phyloP scores from a whole-genome alignment of 176 grass and related monocot species.

The Oryza brachyantha region DNA sequence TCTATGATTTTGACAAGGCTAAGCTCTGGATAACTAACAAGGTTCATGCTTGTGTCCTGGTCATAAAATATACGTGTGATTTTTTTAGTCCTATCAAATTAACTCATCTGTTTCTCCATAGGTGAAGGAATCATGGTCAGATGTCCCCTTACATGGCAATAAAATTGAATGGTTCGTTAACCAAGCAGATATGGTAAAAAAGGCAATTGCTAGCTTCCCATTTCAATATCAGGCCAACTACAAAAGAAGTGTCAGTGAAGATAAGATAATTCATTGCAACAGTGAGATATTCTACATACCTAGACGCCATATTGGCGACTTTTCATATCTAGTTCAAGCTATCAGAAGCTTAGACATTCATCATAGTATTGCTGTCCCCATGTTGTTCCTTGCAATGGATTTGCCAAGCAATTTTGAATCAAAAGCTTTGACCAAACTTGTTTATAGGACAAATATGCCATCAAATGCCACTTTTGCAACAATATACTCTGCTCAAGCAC shows the following conservation, averaged over 20 bases:
- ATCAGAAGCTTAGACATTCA: slow-evolving; percentile 72
- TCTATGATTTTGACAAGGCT: slow-evolving; percentile 72
- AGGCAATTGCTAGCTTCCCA: slow-evolving; percentile 56
- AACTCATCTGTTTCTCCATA: slow-evolving; percentile 14
- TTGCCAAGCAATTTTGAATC: slow-evolving; percentile 76
- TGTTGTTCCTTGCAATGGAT: slow-evolving; percentile 88
- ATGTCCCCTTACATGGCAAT: slow-evolving; percentile 40
- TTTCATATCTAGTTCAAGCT: slow-evolving; percentile 58
- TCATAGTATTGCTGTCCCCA: slow-evolving; percentile 71
- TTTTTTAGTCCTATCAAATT: slow-evolving; percentile 14
- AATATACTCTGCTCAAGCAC: slow-evolving; percentile 66
- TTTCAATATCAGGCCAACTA: slow-evolving; percentile 71
- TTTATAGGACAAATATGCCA: slow-evolving; percentile 57
- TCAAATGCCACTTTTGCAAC: slow-evolving; percentile 57
- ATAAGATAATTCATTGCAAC: slow-evolving; percentile 65
- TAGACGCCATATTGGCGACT: slow-evolving; percentile 44
- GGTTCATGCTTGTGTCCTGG: slow-evolving; percentile 35
- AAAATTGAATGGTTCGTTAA: slow-evolving; percentile 60
- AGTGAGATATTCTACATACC: slow-evolving; percentile 89
- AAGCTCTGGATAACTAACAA: slow-evolving; percentile 95
- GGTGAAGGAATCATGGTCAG: slow-evolving; percentile 71
- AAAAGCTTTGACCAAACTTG: slow-evolving; percentile 55
- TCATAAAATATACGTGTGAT: not conserved
- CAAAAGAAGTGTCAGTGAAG: slow-evolving; percentile 62
- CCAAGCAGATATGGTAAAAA: slow-evolving; percentile 69